These are phyloP conservation scores for Ceratobasidium sp. DNA, from an alignment of 1,284 basidiomycete species.

Conservation along the genomic window DNA sequence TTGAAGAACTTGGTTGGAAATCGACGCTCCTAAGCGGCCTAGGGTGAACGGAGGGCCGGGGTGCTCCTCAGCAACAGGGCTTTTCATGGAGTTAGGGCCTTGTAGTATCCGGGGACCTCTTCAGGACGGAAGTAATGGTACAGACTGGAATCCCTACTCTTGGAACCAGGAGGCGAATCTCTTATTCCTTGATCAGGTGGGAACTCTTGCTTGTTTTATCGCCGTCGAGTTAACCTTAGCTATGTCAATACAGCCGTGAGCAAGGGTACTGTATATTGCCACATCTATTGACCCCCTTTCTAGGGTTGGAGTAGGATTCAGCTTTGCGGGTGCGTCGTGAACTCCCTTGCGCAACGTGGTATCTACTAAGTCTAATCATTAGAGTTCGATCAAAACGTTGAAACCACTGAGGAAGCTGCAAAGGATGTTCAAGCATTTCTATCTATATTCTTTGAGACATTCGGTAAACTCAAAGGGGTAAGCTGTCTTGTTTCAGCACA, in stretches of 20 bases:
- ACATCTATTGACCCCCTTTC: neutral
- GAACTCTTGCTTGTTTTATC: neutral
- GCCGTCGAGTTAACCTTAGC: neutral
- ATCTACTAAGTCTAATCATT: slow-evolving; percentile 55
- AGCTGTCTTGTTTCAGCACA: neutral
- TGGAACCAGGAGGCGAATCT: slow-evolving; percentile 78
- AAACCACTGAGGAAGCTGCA: too few species aligned
- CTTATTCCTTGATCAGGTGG: slow-evolving; percentile 77
- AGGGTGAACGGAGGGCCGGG: slow-evolving; percentile 77
- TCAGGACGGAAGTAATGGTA: slow-evolving; percentile 58
- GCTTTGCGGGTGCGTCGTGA: slow-evolving; percentile 26
- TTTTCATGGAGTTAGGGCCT: slow-evolving; percentile 77
- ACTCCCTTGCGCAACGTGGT: neutral
- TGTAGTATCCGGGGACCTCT: slow-evolving; percentile 49
- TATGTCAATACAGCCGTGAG: slow-evolving; percentile 13
- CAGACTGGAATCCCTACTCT: slow-evolving; percentile 72
- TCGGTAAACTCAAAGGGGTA: slow-evolving; percentile 57
- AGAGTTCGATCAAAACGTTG: slow-evolving; percentile 75
- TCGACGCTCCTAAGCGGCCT: slow-evolving; percentile 60
- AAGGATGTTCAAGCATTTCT: slow-evolving; percentile 79
- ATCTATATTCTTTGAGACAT: slow-evolving; percentile 81
- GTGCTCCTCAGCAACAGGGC: slow-evolving; percentile 72
- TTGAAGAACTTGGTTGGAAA: too few species aligned
- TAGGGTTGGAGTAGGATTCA: slow-evolving; percentile 38
- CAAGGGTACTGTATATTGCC: neutral